Evolutionary conservation across 208 protist genomes (phyloP).

Genomic region (Leishmania tarentolae): DNA sequence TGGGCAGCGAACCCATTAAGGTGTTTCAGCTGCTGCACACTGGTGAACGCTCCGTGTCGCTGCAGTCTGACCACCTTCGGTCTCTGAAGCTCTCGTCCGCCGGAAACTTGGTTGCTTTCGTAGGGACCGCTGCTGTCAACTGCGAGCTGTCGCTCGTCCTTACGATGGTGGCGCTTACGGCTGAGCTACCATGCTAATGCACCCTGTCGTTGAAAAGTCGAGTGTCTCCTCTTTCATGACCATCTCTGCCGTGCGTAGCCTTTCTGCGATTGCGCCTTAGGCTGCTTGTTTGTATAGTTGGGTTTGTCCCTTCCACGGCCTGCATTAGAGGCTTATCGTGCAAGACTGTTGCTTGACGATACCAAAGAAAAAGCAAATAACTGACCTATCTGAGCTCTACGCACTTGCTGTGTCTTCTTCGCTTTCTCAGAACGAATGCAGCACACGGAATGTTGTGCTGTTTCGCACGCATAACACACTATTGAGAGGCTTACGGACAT

Average conservation of each 20-base stretch:
- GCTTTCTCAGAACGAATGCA: not conserved
- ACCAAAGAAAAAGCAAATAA: not conserved
- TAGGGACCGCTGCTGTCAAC: not conserved
- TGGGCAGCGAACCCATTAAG: not conserved
- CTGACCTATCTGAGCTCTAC: not conserved
- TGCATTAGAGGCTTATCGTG: not conserved
- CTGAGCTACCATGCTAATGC: not conserved
- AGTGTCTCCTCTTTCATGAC: not conserved
- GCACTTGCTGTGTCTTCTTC: not conserved
- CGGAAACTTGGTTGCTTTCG: slow-evolving; percentile 4
- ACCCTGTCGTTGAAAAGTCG: not conserved
- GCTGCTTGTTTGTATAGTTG: not conserved
- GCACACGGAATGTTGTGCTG: not conserved
- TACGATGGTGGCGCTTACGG: slow-evolving; percentile 1
- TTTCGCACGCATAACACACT: not conserved
- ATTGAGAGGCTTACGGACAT: not conserved
- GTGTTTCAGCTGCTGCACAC: slow-evolving; percentile 8
- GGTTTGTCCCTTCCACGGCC: not conserved
- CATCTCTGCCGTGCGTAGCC: not conserved
- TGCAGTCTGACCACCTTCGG: not conserved
- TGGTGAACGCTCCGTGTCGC: not conserved
- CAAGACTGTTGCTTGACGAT: not conserved
- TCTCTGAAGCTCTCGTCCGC: not conserved
- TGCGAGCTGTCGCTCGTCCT: not conserved
- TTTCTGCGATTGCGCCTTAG: not conserved